Conservation (phyloP, 805 yeast species). For the Spathaspora boniae region DNA sequence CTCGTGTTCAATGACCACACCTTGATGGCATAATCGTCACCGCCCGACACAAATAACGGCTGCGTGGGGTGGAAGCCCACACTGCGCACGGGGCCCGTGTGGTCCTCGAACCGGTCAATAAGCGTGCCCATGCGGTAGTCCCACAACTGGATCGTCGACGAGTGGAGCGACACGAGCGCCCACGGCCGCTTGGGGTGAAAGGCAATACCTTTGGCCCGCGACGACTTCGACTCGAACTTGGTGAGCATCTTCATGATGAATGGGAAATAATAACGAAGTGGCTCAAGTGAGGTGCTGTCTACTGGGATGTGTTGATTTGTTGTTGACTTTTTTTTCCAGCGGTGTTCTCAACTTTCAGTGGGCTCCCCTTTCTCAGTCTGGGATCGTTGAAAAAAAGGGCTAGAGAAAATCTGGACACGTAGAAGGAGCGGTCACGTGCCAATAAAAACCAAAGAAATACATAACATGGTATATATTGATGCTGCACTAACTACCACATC, state of each 20-base stretch:
- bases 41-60: conserved; percentile 94
- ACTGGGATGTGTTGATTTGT: background rate
- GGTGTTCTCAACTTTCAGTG: background rate
- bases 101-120: conserved; percentile 95
- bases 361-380: background rate
- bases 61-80: conserved; percentile 97
- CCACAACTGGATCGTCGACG: conserved; percentile 99
- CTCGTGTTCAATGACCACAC: conserved; percentile 95
- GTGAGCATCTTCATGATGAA: conserved; percentile 71
- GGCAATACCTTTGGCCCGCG: conserved; percentile 96
- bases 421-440: no score
- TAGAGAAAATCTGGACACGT: conserved; percentile 7
- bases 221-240: conserved; percentile 93
- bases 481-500: no score
- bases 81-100: conserved; percentile 96
- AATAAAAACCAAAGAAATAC: background rate
- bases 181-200: conserved; percentile 96
- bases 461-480: no score
- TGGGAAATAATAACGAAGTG: conserved; percentile 11
- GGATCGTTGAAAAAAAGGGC: conserved; percentile 2
- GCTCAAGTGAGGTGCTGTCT: conserved; percentile 4
- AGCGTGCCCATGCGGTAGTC: conserved; percentile 99
- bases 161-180: conserved; percentile 91
- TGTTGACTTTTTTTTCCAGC: background rate
- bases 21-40: conserved; percentile 92